A percentile compares a stretch with the other conserved stretches of the same genome.
These are phyloP conservation scores for Dysphania ambrosioides DNA, from an alignment of 148 eudicot species.

Conservation along the genomic window DNA sequence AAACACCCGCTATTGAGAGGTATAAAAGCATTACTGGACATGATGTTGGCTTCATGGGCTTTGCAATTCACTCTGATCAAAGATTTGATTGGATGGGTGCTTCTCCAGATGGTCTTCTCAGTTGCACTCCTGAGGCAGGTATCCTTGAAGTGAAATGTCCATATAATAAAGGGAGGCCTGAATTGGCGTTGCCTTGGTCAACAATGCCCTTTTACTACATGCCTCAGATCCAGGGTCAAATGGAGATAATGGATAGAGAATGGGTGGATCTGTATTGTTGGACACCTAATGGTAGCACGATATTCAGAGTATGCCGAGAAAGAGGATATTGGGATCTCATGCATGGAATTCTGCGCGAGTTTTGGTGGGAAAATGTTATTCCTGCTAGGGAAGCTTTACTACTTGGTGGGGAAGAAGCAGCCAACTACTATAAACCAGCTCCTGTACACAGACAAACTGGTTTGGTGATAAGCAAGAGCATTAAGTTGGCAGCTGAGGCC, in stretches of 20 bases:
- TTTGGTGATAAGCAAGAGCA: constrained; percentile 49
- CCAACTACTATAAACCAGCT: no score
- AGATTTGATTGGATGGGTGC: constrained; percentile 78
- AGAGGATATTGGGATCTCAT: constrained; percentile 75
- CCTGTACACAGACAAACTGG: constrained; percentile 79
- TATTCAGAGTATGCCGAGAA: constrained; percentile 64
- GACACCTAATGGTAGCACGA: constrained; percentile 84
- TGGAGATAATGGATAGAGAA: constrained; percentile 81
- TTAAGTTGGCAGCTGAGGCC: constrained; percentile 59
- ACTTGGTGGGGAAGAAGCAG: neutral
- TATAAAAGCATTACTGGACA: constrained; percentile 78
- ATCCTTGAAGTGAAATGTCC: constrained; percentile 95
- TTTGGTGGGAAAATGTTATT: constrained; percentile 57
- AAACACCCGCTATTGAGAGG: constrained; percentile 59
- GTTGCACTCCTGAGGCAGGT: constrained; percentile 54
- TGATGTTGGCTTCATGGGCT: constrained; percentile 64
- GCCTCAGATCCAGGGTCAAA: constrained; percentile 96
- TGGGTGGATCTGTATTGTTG: constrained; percentile 63
- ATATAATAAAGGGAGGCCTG: constrained; percentile 71
- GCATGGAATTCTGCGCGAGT: constrained; percentile 65
- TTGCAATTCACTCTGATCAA: constrained; percentile 73
- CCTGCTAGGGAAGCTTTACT: constrained; percentile 14
- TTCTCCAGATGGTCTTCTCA: constrained; percentile 89
- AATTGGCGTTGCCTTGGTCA: constrained; percentile 69
- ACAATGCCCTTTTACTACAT: constrained; percentile 85